A percentile compares a stretch with the other conserved stretches of the same genome.
phyloP scores from a whole-genome alignment of 352 stramenopile species.

The Phytophthora aleatoria region DNA sequence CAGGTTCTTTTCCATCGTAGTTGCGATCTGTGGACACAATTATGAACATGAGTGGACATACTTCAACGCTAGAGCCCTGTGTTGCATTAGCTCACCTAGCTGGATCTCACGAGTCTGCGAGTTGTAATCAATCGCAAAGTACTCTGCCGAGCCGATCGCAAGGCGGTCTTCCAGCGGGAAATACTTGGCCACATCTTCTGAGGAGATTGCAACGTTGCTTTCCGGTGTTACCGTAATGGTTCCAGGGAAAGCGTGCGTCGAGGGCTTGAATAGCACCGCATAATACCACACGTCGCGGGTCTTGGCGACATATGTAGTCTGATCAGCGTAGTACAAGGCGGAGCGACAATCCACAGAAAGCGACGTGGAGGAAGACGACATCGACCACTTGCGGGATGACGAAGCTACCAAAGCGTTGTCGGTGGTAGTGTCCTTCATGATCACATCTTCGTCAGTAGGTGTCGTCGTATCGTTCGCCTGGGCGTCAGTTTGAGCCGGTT shows the following conservation, averaged over 20 bases:
- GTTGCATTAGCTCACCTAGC: conserved; percentile 38
- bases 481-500: conserved; percentile 6
- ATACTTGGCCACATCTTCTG: conserved; percentile 57
- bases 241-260: conserved; percentile 57
- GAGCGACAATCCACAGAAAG: conserved; percentile 15
- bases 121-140: conserved; percentile 53
- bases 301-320: conserved; percentile 23
- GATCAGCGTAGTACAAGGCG: conserved; percentile 37
- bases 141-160: conserved; percentile 61
- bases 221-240: conserved; percentile 49
- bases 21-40: conserved; percentile 50
- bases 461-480: background rate
- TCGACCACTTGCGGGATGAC: conserved; percentile 25
- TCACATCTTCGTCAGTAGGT: conserved; percentile 11
- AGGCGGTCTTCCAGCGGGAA: conserved; percentile 68
- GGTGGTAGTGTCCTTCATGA: conserved; percentile 10
- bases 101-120: conserved; percentile 41
- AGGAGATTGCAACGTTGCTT: conserved; percentile 36
- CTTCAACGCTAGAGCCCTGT: background rate
- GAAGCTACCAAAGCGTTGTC: background rate
- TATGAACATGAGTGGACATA: conserved; percentile 4
- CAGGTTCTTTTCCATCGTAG: conserved; percentile 53
- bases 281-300: conserved; percentile 74
- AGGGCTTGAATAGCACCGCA: conserved; percentile 68
- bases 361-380: conserved; percentile 19